phyloP scores from a whole-genome alignment of 768 basidiomycete genomes.

The Lactifluus subvellereus region DNA sequence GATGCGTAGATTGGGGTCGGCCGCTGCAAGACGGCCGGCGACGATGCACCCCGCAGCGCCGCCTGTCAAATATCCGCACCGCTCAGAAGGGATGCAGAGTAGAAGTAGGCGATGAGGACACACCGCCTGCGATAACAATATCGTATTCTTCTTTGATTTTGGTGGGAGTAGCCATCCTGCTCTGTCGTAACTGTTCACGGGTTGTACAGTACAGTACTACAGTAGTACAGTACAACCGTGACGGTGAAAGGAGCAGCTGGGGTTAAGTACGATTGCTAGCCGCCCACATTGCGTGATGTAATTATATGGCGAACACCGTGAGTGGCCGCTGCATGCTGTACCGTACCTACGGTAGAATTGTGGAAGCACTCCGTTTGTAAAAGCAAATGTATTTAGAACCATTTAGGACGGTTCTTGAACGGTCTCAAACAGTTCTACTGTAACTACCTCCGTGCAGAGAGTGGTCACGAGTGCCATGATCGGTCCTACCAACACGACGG shows the following conservation, averaged over 20 bases:
- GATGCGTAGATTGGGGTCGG: slow-evolving; percentile 50
- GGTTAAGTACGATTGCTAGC: background rate
- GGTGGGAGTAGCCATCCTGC: slow-evolving; percentile 3
- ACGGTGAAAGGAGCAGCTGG: background rate
- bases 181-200: background rate
- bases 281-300: too few relatives aligned
- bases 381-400: too few relatives aligned
- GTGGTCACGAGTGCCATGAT: too few relatives aligned
- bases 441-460: too few relatives aligned
- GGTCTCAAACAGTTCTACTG: too few relatives aligned
- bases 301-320: too few relatives aligned
- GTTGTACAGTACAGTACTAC: background rate
- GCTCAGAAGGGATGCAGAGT: background rate
- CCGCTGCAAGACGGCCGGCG: slow-evolving; percentile 49
- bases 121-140: slow-evolving; percentile 56
- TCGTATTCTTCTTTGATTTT: slow-evolving; percentile 32
- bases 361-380: too few relatives aligned
- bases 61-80: slow-evolving; percentile 25
- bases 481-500: too few relatives aligned
- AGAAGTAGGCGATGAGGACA: background rate
- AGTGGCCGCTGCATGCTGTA: too few relatives aligned
- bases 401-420: too few relatives aligned
- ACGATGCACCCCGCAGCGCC: slow-evolving; percentile 54
- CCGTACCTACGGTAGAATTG: too few relatives aligned
- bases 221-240: too few relatives aligned